Conservation (phyloP, 164 flowering plant genomes). For the Paratinospora sagittata region DNA sequence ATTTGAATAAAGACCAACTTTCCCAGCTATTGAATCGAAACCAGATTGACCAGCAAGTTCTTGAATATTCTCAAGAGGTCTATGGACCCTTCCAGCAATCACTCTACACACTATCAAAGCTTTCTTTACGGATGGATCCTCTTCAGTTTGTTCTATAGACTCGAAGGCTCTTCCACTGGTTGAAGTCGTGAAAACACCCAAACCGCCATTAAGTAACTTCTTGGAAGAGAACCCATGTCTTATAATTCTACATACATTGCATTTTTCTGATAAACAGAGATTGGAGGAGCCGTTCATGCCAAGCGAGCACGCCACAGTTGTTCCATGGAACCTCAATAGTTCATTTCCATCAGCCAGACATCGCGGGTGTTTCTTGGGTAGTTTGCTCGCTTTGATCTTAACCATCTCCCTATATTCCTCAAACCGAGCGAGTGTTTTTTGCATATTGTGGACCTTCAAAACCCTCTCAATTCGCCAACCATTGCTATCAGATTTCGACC, state of each 20-base stretch:
- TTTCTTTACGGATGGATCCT: conserved; percentile 29
- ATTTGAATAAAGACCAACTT: conserved; percentile 56
- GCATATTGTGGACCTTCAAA: conserved; percentile 55
- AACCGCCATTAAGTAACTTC: conserved; percentile 35
- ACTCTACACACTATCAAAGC: conserved; percentile 59
- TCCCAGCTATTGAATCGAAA: conserved; percentile 68
- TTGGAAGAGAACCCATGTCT: conserved; percentile 40
- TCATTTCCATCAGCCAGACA: conserved; percentile 66
- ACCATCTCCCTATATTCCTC: conserved; percentile 55
- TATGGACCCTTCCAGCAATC: conserved; percentile 57
- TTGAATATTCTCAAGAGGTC: conserved; percentile 49
- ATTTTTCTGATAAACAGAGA: conserved; percentile 42
- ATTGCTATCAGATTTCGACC: conserved; percentile 36
- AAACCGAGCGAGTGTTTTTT: conserved; percentile 45
- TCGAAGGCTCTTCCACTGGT: conserved; percentile 59
- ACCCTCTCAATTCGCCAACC: conserved; percentile 44
- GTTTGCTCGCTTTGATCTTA: conserved; percentile 50
- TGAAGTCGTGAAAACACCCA: conserved; percentile 62
- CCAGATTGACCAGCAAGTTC: conserved; percentile 47
- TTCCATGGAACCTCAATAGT: conserved; percentile 51
- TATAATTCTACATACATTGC: conserved; percentile 44
- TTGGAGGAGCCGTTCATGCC: conserved; percentile 40
- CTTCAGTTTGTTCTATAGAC: conserved; percentile 27
- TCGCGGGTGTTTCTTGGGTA: conserved; percentile 54
- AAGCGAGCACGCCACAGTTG: conserved; percentile 41